Evolutionary conservation across 257 asterid genomes (phyloP), one percentile per base, ranked within the genome.

Genomic region (Nicotiana attenuata): DNA sequence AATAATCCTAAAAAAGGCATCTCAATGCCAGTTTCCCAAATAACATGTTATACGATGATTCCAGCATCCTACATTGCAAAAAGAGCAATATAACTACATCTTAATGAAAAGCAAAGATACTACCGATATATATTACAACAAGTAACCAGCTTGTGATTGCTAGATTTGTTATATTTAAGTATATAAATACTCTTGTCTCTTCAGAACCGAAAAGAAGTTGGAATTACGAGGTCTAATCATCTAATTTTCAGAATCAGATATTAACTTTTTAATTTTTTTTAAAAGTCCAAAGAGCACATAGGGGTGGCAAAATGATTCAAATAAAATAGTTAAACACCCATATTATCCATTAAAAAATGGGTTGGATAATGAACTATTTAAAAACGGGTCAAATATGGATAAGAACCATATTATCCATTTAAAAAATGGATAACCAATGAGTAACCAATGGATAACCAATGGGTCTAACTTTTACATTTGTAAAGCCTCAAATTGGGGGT

Each of bases 11-110:
- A 86, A 92, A 93, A 55, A 93, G 92, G 79, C 97, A 91, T 84
- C 90, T 89, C 90, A 92, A 84, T 26, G 97, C 88, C 85, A 94
- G 90, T 85, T 94, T 94, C 33, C 97, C 97, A 80, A 94, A 94
- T 82, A 94, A 85, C 86, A 94, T 76, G 75, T 92, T 77, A 89
- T 94, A 94, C 47, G 98, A 92, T 52, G 97, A 93, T 82, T 94
- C 98, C 87, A 94, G 86, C 98, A 94, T 94, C 86, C 98, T 94
- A 88, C 92, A 89, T 82, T 79, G 66, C 83, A 83, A 19, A 73
- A 50, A 15, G 24, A 75, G 24, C 63, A 15, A 50, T 26, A 15
- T 75, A 75, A 75, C 80, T 15, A 75, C 53, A 24, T 75, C 80
- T 75, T 59, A 31, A 26, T 17, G 24, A 50, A 50, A 57, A 24